Evolutionary conservation across 2,329 filamentous ascomycete genomes (phyloP).

Genomic region (Chrysoporthe austroafricana): DNA sequence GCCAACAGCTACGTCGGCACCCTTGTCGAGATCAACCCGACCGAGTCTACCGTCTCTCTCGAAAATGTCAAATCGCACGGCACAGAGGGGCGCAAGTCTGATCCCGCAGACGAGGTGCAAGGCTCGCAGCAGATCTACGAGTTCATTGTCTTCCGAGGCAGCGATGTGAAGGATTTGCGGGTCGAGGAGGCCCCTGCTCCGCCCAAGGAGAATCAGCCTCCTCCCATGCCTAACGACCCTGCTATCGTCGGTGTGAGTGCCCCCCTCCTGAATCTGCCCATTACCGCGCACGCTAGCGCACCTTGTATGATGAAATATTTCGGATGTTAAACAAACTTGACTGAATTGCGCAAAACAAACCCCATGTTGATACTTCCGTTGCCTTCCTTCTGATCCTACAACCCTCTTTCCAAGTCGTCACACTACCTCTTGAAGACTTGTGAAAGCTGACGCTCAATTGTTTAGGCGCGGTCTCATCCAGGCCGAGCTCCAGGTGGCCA

Average conservation of each 20-base stretch:
- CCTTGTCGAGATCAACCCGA: slow-evolving; percentile 96
- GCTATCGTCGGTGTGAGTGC: slow-evolving; percentile 96
- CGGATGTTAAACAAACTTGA: slow-evolving; percentile 92
- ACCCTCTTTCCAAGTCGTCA: slow-evolving; percentile 32
- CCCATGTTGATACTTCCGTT: slow-evolving; percentile 98
- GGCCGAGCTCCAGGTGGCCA: slow-evolving; percentile 28
- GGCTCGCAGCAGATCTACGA: slow-evolving; percentile 91
- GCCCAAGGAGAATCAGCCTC: slow-evolving; percentile 74
- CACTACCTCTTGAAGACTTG: slow-evolving; percentile 20
- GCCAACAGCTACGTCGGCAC: slow-evolving; percentile 83
- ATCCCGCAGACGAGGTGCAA: slow-evolving; percentile 79
- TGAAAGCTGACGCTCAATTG: slow-evolving; percentile 34
- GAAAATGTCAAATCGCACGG: slow-evolving; percentile 95
- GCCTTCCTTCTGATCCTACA: slow-evolving; percentile 95
- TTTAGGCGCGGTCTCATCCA: slow-evolving; percentile 47
- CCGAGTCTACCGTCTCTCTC: slow-evolving; percentile 93
- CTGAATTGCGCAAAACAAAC: slow-evolving; percentile 88
- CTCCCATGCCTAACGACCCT: slow-evolving; percentile 87
- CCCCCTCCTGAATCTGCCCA: slow-evolving; percentile 15
- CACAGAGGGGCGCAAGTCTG: slow-evolving; percentile 84
- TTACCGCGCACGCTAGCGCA: slow-evolving; percentile 24
- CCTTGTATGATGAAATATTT: slow-evolving; percentile 85
- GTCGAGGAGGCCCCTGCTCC: slow-evolving; percentile 81
- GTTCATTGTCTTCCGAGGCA: slow-evolving; percentile 97
- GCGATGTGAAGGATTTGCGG: slow-evolving; percentile 96